A percentile compares a stretch with the other conserved stretches of the same genome.
phyloP scores from a whole-genome alignment of 2,329 filamentous ascomycete species.

The Grosmannia clavigera region DNA sequence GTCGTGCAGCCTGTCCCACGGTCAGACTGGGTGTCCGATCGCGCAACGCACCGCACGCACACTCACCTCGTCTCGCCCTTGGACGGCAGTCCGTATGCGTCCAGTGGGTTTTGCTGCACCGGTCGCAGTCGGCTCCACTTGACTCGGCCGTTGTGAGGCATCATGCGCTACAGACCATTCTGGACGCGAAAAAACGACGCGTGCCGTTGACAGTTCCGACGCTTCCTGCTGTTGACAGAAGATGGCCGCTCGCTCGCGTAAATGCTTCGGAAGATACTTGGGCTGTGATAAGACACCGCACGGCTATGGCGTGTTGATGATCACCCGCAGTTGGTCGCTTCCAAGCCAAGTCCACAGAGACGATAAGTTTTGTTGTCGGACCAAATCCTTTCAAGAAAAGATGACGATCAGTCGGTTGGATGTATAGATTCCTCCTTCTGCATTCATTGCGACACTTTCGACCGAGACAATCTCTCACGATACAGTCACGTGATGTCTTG shows the following conservation, averaged over 20 bases:
- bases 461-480: no score
- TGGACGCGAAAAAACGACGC: neutral
- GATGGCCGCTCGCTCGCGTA: neutral
- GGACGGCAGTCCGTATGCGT: slow-evolving; percentile 72
- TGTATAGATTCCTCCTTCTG: no score
- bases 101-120: slow-evolving; percentile 61
- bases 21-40: neutral
- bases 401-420: no score
- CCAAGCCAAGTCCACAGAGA: no score
- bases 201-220: neutral
- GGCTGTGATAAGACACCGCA: no score
- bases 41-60: neutral
- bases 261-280: neutral
- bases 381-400: no score
- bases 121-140: slow-evolving; percentile 64
- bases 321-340: no score
- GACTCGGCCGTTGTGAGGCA: slow-evolving; percentile 24
- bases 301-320: no score
- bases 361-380: no score
- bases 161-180: slow-evolving; percentile 6
- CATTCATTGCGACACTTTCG: no score
- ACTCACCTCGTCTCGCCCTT: slow-evolving; percentile 76
- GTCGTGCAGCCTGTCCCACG: slow-evolving; percentile 48
- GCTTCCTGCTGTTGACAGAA: no score
- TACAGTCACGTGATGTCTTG: no score